Conservation (phyloP, 495 filamentous ascomycete genomes). For the Aspergillus carlsbadensis region DNA sequence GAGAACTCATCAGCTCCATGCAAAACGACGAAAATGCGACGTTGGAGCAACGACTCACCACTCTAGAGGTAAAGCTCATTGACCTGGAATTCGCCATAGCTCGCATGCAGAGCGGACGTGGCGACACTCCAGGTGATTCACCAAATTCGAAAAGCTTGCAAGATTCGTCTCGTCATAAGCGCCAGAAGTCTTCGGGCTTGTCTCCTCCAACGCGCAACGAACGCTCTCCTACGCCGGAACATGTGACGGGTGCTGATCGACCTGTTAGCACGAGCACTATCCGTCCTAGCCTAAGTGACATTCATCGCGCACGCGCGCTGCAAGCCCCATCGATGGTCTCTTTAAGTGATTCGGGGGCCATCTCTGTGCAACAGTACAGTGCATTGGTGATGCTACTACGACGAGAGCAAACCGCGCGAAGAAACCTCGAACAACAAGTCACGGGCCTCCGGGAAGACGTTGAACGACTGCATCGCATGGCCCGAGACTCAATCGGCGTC, state of each 20-base stretch:
- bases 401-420: conserved; percentile 54
- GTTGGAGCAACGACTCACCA: conserved; percentile 51
- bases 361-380: conserved; percentile 59
- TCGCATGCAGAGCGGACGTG: conserved; percentile 43
- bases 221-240: conserved; percentile 4
- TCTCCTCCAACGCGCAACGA: conserved; percentile 18
- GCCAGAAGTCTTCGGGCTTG: conserved; percentile 25
- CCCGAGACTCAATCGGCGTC: conserved; percentile 33
- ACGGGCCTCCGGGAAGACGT: conserved; percentile 51
- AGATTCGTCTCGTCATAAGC: conserved; percentile 19
- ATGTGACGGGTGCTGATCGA: conserved; percentile 21
- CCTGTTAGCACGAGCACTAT: conserved; percentile 43
- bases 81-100: conserved; percentile 56
- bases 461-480: conserved; percentile 36
- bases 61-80: conserved; percentile 55
- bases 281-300: conserved; percentile 28
- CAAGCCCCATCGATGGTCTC: conserved; percentile 37
- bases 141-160: conserved; percentile 19
- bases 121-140: conserved; percentile 19
- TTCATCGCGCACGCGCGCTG: conserved; percentile 26
- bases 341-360: conserved; percentile 30
- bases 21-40: conserved; percentile 47
- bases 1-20: conserved; percentile 41
- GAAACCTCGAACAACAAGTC: conserved; percentile 53
- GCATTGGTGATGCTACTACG: conserved; percentile 54